Evolutionary conservation across 2,329 filamentous ascomycete genomes (phyloP).

Genomic region (Penicillium sp.): DNA sequence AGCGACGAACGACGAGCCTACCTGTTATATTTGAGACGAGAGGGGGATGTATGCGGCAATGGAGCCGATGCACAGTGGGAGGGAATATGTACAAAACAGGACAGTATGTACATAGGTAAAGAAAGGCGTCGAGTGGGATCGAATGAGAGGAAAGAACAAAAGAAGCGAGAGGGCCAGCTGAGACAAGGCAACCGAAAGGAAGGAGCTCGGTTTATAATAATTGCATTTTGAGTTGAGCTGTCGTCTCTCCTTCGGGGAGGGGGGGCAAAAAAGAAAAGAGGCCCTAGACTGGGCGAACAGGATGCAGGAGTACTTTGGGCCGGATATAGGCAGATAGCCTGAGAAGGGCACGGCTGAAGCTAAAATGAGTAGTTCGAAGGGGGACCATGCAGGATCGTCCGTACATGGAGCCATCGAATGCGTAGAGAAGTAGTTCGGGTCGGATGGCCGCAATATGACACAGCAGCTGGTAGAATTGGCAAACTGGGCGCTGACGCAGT

Average conservation of each 20-base stretch:
- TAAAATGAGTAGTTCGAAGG: constrained; percentile 16
- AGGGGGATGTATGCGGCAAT: constrained; percentile 1
- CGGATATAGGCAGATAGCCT: constrained; percentile 14
- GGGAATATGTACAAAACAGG: background rate
- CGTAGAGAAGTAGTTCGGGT: background rate
- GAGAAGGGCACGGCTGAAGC: constrained; percentile 17
- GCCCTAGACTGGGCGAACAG: constrained; percentile 14
- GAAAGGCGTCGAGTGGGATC: background rate
- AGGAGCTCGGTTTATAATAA: constrained; percentile 12
- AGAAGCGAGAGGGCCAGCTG: constrained; percentile 3
- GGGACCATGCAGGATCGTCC: constrained; percentile 6
- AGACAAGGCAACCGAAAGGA: constrained; percentile 18
- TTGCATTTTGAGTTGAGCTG: constrained; percentile 17
- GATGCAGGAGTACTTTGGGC: constrained; percentile 16
- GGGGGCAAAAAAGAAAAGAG: constrained; percentile 1
- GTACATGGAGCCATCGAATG: background rate
- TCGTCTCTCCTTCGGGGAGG: constrained; percentile 14
- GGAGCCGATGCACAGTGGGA: constrained; percentile 3
- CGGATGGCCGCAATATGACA: constrained; percentile 18
- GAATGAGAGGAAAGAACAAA: constrained; percentile 1
- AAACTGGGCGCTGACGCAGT: constrained; percentile 1
- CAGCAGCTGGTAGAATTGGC: constrained; percentile 16
- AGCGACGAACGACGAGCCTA: constrained; percentile 4
- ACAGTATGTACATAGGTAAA: background rate
- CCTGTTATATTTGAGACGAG: constrained; percentile 1